These are phyloP conservation scores for Panicum hallii DNA, from an alignment of 202 grass and related monocot genomes.

Conservation along the genomic window DNA sequence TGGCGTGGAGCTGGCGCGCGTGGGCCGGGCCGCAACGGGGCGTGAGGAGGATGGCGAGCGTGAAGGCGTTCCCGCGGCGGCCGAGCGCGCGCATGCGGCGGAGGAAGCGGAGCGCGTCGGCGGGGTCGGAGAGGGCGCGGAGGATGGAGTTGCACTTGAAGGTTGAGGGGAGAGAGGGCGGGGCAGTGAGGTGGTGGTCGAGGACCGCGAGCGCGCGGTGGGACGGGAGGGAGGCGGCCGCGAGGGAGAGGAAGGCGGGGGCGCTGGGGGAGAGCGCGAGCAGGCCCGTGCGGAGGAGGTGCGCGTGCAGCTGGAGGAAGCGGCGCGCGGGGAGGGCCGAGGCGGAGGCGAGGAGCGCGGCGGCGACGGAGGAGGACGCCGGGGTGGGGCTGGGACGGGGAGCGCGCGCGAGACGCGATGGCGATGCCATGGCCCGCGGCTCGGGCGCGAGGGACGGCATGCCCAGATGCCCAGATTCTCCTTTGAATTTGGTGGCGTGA, in stretches of 20 bases:
- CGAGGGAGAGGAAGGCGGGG: conserved; percentile 53
- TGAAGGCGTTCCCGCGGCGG: conserved; percentile 69
- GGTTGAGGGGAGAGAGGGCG: conserved; percentile 40
- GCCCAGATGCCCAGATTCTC: too few relatives aligned
- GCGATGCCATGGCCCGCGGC: conserved; percentile 38
- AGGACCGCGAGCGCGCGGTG: conserved; percentile 28
- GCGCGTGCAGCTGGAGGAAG: conserved; percentile 66
- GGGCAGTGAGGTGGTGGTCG: conserved; percentile 41
- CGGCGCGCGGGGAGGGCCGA: conserved; percentile 30
- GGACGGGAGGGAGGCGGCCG: conserved; percentile 47
- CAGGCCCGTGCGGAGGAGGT: conserved; percentile 58
- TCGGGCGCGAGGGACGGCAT: too few relatives aligned
- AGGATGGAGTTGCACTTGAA: conserved; percentile 69
- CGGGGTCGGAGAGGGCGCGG: conserved; percentile 18
- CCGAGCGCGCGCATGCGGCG: conserved; percentile 56
- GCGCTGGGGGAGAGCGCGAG: conserved; percentile 22
- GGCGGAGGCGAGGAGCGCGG: conserved; percentile 41
- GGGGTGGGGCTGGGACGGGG: not conserved
- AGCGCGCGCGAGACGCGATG: not conserved
- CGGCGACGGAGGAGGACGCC: conserved; percentile 5
- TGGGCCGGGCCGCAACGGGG: conserved; percentile 31
- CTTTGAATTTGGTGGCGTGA: too few relatives aligned
- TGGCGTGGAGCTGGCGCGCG: conserved; percentile 60
- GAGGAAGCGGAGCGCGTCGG: conserved; percentile 53
- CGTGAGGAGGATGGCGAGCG: conserved; percentile 62